A percentile compares a stretch with the other conserved stretches of the same genome.
These are phyloP conservation scores for Bolboschoenus planiculmis DNA, from an alignment of 176 grass and related monocot genomes.

Conservation along the genomic window DNA sequence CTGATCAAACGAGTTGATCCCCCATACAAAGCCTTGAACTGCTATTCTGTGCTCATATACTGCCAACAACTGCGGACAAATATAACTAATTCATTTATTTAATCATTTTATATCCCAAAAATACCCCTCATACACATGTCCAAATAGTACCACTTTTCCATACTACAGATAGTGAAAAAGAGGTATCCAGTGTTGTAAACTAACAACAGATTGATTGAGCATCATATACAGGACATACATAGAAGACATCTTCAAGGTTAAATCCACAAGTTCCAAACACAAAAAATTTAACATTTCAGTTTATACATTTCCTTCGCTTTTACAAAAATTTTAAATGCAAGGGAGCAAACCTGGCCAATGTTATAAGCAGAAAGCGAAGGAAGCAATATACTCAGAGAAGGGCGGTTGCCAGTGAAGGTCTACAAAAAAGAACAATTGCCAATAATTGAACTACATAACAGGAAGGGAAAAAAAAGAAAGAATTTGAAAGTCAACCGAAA, in stretches of 20 bases:
- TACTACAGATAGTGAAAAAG: not conserved
- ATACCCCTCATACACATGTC: not conserved
- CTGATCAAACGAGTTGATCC: conserved; percentile 96
- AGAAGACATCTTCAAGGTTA: conserved; percentile 8
- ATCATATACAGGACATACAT: not conserved
- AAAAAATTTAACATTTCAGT: not conserved
- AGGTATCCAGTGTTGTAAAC: not conserved
- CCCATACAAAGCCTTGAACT: conserved; percentile 94
- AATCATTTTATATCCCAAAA: not conserved
- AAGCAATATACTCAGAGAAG: conserved; percentile 80
- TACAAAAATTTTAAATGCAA: not conserved
- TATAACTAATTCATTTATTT: not conserved
- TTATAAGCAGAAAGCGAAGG: conserved; percentile 71
- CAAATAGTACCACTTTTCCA: not conserved
- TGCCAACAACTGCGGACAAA: conserved; percentile 61
- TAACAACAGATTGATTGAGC: not conserved
- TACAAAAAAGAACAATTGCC: conserved; percentile 29
- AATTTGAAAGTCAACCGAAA: not conserved
- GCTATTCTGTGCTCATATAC: conserved; percentile 89
- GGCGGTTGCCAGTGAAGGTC: conserved; percentile 82
- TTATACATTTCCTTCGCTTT: not conserved
- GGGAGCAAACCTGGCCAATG: conserved; percentile 67
- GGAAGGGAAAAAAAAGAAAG: conserved; percentile 2
- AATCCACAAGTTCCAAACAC: not conserved
- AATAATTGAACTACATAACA: conserved; percentile 23